Evolutionary conservation across 179 eudicot genomes (phyloP).

Genomic region (Beta macrorhiza): DNA sequence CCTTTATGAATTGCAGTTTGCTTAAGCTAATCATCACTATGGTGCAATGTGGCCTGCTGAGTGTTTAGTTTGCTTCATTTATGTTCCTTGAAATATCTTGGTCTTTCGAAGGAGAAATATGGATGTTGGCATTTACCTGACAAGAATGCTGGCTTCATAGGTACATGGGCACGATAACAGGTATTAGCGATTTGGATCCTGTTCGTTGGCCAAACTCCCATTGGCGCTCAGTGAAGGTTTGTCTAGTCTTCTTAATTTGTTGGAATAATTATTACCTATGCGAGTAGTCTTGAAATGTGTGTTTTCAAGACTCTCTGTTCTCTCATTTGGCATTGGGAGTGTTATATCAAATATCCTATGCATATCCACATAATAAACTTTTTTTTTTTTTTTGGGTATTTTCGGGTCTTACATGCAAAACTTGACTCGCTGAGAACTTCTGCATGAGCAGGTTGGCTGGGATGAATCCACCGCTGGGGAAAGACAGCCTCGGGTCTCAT

Average conservation of each 20-base stretch:
- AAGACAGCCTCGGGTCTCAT: slow-evolving; percentile 46
- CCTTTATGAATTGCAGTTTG: not conserved
- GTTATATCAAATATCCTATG: not conserved
- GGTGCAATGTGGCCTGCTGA: not conserved
- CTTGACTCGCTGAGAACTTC: not conserved
- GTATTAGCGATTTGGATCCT: slow-evolving; percentile 64
- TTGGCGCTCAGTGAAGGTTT: slow-evolving; percentile 85
- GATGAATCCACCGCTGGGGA: slow-evolving; percentile 53
- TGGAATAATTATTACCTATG: not conserved
- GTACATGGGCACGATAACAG: slow-evolving; percentile 82
- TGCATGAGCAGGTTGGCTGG: slow-evolving; percentile 43
- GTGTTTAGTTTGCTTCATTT: not conserved
- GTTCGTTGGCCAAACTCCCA: slow-evolving; percentile 70
- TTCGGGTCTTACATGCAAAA: not conserved
- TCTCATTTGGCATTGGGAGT: not conserved
- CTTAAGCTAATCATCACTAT: not conserved
- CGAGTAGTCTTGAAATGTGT: not conserved
- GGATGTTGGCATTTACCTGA: not conserved
- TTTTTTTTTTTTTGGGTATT: not conserved
- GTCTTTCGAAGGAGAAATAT: not conserved
- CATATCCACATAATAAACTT: not conserved
- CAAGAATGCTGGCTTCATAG: slow-evolving; percentile 32
- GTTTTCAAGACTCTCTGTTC: not conserved
- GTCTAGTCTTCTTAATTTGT: slow-evolving; percentile 7
- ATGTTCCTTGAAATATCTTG: not conserved